These are phyloP conservation scores for Epichloe coenophiala DNA, from an alignment of 2,329 filamentous ascomycete genomes.

Conservation along the genomic window DNA sequence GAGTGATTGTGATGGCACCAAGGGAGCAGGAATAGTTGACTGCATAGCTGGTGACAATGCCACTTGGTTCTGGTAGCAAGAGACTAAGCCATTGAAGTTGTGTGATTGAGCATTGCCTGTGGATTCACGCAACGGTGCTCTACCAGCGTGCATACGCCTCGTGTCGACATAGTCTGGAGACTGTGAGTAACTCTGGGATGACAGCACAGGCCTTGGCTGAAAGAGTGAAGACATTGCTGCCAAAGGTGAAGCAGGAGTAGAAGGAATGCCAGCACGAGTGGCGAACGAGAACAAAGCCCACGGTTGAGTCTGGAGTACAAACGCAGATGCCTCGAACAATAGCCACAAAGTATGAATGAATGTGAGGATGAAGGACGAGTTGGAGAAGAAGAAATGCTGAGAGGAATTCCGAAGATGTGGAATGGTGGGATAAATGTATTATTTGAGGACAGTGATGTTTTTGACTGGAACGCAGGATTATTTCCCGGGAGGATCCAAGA, in stretches of 20 bases:
- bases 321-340: conserved; percentile 15
- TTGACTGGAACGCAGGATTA: conserved; percentile 24
- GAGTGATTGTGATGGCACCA: conserved; percentile 36
- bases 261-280: conserved; percentile 19
- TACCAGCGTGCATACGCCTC: conserved; percentile 24
- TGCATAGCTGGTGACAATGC: conserved; percentile 31
- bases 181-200: conserved; percentile 37
- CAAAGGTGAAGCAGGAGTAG: conserved; percentile 10
- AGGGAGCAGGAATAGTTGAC: conserved; percentile 35
- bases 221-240: conserved; percentile 25
- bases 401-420: conserved; percentile 29
- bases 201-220: conserved; percentile 32
- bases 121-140: conserved; percentile 37
- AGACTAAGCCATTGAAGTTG: conserved; percentile 26
- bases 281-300: conserved; percentile 15
- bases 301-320: conserved; percentile 5
- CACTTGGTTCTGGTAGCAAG: conserved; percentile 30
- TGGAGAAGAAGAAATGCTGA: conserved; percentile 28
- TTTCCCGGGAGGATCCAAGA: conserved; percentile 18
- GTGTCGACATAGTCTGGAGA: conserved; percentile 33
- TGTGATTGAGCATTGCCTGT: conserved; percentile 37
- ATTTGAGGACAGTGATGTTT: conserved; percentile 18
- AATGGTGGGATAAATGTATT: conserved; percentile 30
- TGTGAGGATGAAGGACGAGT: conserved; percentile 15
- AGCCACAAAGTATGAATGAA: conserved; percentile 16